Evolutionary conservation across 164 flowering plant species (phyloP).

Genomic region (Cinnamomum micranthum): DNA sequence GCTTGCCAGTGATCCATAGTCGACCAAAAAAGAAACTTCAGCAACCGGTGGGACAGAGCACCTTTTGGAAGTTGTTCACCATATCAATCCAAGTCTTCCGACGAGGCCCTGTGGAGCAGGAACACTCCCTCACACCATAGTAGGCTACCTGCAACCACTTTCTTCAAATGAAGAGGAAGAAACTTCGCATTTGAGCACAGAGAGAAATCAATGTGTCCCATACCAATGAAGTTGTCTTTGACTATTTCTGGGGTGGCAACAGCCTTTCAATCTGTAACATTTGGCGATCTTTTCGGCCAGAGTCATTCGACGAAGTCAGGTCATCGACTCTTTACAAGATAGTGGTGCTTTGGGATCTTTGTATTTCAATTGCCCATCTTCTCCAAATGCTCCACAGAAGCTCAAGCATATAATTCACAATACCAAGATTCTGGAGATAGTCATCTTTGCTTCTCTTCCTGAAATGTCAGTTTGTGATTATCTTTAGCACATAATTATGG

Average conservation of each 20-base stretch:
- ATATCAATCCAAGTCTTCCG: constrained; percentile 50
- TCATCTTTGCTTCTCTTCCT: constrained; percentile 14
- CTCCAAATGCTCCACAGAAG: constrained; percentile 17
- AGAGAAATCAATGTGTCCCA: background rate
- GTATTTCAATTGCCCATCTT: constrained; percentile 34
- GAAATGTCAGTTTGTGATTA: too few species aligned
- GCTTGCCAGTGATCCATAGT: constrained; percentile 38
- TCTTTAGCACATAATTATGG: too few species aligned
- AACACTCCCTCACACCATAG: constrained; percentile 72
- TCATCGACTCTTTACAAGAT: constrained; percentile 43
- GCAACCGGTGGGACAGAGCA: constrained; percentile 51
- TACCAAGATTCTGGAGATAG: constrained; percentile 4
- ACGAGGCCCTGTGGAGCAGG: constrained; percentile 46
- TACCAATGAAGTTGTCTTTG: constrained; percentile 56
- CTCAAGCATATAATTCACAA: constrained; percentile 23
- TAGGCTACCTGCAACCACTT: constrained; percentile 46
- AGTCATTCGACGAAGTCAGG: constrained; percentile 52
- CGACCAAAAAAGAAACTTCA: constrained; percentile 36
- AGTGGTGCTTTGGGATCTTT: constrained; percentile 59
- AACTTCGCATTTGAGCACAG: background rate
- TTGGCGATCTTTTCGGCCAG: constrained; percentile 70
- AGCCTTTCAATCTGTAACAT: constrained; percentile 62
- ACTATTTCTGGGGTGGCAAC: constrained; percentile 44
- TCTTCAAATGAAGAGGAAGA: background rate
- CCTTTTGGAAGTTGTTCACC: constrained; percentile 63